Conservation (phyloP, 2,329 filamentous ascomycete species). For the Zalaria obscura region DNA sequence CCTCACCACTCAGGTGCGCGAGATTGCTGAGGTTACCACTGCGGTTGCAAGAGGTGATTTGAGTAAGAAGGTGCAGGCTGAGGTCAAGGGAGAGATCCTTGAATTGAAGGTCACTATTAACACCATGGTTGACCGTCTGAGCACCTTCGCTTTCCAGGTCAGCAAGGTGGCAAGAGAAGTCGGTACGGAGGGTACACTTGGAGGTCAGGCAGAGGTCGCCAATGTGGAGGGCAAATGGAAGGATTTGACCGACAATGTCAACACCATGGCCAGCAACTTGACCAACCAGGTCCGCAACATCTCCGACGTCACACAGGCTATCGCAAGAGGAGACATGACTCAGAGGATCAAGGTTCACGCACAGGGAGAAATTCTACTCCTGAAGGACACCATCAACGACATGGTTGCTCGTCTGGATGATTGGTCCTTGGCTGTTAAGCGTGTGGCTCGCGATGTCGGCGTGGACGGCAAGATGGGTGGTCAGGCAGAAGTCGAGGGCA, state of each 20-base stretch:
- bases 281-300: slow-evolving; percentile 69
- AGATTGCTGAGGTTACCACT: slow-evolving; percentile 39
- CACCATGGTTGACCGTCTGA: slow-evolving; percentile 51
- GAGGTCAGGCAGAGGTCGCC: slow-evolving; percentile 48
- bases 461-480: slow-evolving; percentile 98
- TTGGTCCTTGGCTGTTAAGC: slow-evolving; percentile 91
- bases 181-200: slow-evolving; percentile 49
- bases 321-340: slow-evolving; percentile 90
- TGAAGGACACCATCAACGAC: slow-evolving; percentile 97
- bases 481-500: slow-evolving; percentile 83
- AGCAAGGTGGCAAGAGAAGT: slow-evolving; percentile 53
- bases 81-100: slow-evolving; percentile 37
- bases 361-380: slow-evolving; percentile 81
- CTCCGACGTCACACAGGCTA: slow-evolving; percentile 85
- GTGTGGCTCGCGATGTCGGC: slow-evolving; percentile 89
- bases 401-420: slow-evolving; percentile 93
- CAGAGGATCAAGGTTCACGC: slow-evolving; percentile 92
- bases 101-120: slow-evolving; percentile 74
- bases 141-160: slow-evolving; percentile 50
- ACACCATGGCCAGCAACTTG: slow-evolving; percentile 52
- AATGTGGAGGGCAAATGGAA: slow-evolving; percentile 56
- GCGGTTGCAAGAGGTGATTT: slow-evolving; percentile 37
- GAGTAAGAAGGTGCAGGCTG: slow-evolving; percentile 37
- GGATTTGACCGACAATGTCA: slow-evolving; percentile 52
- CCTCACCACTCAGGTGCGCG: slow-evolving; percentile 36